Base-by-base conservation (phyloP, 2,329 filamentous ascomycete species). In the Pestalotiopsis sp. region DNA sequence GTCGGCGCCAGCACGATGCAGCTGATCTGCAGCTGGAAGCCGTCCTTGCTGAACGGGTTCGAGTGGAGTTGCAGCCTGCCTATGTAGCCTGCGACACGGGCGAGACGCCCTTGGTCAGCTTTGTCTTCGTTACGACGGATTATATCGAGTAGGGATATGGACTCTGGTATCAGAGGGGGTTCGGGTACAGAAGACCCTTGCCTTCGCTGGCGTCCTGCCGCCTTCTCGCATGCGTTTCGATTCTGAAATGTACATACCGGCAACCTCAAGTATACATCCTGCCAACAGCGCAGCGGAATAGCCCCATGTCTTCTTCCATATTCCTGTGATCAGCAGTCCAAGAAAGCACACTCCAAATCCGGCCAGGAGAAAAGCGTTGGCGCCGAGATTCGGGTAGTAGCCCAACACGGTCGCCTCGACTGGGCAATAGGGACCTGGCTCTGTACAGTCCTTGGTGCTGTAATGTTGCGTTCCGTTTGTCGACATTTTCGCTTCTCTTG, bases 21-120 rank as follows among this genome's bases (percentile, higher is more conserved):
- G 78, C 84, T 84, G 76, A 90, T 89, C 70, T 90, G 87, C 60
- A 86, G 84, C 76, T 89, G 79, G 79, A 90, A 90, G 69, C 84
- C 83, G 66, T 79, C 70, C 14, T 81, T 74, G 77, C 87, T 80
- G 84, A 86, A 91, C 3, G 88, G 87, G 78, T 88, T 87, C 59
- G 78, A 61, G 74, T 84, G 78, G 57, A 90, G 81, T 25, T 84
- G 79, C 58, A 85, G 79, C 66, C 88, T 85, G 20, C 83, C 85
- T 61, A 84, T 75, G 76, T 89, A 90, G 70, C 87, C 88, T 86
- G 13, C 2, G 20, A n/a, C 6, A n/a, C 25, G 56, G 11, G 14
- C 6, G 11, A n/a, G 3, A 14, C 2, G 7, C 13, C 57, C 57
- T 13, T 4, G 23, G 57, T 36, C 57, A 59, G 27, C 57, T 59